These are phyloP conservation scores for Stephania yunnanensis DNA, from an alignment of 164 flowering plant species.

Conservation along the genomic window DNA sequence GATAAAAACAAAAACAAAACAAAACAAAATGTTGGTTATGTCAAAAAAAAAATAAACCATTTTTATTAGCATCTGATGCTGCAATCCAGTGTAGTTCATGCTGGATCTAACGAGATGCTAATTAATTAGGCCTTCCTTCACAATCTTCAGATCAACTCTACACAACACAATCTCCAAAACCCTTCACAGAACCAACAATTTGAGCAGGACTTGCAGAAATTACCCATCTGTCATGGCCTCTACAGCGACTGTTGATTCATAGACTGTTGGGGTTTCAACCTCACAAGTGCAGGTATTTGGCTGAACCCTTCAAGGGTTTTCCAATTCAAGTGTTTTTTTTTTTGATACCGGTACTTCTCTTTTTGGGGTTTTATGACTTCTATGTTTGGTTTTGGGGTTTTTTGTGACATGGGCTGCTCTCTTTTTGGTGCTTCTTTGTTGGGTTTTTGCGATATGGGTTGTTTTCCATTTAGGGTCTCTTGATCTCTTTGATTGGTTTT, in stretches of 20 bases:
- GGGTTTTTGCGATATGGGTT: not conserved
- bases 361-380: not conserved
- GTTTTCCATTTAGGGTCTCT: too few species aligned
- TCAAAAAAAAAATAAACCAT: too few species aligned
- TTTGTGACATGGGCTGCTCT: not conserved
- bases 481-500: too few species aligned
- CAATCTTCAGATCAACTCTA: not conserved
- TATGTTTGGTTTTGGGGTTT: too few species aligned
- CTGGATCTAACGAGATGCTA: constrained; percentile 4
- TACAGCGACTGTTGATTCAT: constrained; percentile 1
- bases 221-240: constrained; percentile 3
- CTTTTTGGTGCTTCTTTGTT: not conserved
- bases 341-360: not conserved
- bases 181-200: not conserved
- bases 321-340: not conserved
- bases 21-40: too few species aligned
- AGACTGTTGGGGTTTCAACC: not conserved
- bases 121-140: not conserved
- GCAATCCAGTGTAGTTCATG: not conserved
- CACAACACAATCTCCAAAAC: not conserved
- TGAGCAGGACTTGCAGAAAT: not conserved
- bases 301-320: not conserved
- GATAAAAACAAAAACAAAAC: too few species aligned
- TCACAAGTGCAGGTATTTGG: not conserved
- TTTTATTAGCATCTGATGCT: not conserved